Base-by-base conservation (phyloP, 257 asterid genomes). In the Przewalskia tangutica region DNA sequence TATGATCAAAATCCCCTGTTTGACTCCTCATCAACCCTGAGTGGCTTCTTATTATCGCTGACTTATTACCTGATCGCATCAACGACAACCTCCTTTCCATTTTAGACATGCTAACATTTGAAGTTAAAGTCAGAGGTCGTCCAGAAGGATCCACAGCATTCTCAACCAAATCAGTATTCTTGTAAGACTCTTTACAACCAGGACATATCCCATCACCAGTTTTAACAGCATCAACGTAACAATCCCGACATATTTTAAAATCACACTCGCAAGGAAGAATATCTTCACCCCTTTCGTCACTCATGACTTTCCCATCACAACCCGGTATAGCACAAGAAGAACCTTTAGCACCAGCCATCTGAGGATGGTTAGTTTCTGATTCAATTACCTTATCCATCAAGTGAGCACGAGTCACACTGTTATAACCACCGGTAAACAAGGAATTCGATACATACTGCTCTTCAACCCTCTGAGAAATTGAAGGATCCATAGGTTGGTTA, bases 301-400 rank as follows among this genome's bases (percentile, higher is more conserved):
- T 93, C 98, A 93, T 89, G 42, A 92, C 98, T 48, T 90, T 93
- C 5, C 96, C 98, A 86, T 95, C 98, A 46, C 98, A 95, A 5
- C 98, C 98, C 23, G 87, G 90, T 34, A 95, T 83, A 3, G 98
- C 89, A 84, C 98, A 95, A 0, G 92, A 91, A 1, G 98, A 93
- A 46, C 98, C 98, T 85, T 92, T 93, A 42, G 91, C 89, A 50
- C 98, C 98, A 44, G 97, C 97, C 97, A 93, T 93, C 88, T 95
- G 98, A 2, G 98, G 98, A 86, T 94, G 98, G 82, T 79, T 92
- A 51, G 93, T 85, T 80, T 91, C 97, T 0, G 99, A 92, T 38
- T 95, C 99, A 8, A 91, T 95, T 86, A 95, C 99, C 90, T 95
- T 95, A 83, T 95, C 98, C 99, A 95, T 95, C 84, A 95, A 84